phyloP scores from a whole-genome alignment of 2,329 filamentous ascomycete genomes.

The Coleophoma cylindrospora region DNA sequence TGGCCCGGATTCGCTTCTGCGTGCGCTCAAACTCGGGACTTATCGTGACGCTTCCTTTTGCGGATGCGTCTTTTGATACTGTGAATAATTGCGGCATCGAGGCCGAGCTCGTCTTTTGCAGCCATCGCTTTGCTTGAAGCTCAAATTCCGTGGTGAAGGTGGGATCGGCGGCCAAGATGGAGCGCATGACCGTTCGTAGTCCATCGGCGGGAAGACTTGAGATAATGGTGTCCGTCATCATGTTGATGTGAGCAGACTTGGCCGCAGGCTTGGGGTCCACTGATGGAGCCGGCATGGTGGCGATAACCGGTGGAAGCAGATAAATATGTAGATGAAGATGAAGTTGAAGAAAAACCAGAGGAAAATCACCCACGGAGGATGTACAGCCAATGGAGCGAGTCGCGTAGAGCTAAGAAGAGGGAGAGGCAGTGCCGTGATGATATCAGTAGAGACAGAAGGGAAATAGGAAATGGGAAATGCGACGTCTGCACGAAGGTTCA shows the following conservation, averaged over 20 bases:
- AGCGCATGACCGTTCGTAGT: conserved; percentile 32
- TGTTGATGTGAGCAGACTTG: conserved; percentile 36
- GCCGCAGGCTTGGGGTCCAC: conserved; percentile 3
- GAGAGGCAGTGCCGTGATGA: too few species aligned
- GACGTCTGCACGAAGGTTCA: too few species aligned
- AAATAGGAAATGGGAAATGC: too few species aligned
- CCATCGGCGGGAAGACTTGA: conserved; percentile 35
- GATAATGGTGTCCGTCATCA: conserved; percentile 41
- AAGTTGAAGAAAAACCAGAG: not conserved
- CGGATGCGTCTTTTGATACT: not conserved
- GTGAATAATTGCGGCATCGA: conserved; percentile 13
- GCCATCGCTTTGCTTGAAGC: conserved; percentile 23
- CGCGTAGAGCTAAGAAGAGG: too few species aligned
- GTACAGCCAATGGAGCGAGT: too few species aligned
- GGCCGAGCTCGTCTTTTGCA: conserved; percentile 16
- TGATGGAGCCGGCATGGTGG: not conserved
- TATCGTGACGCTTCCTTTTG: not conserved
- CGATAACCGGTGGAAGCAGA: not conserved
- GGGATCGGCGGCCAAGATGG: conserved; percentile 22
- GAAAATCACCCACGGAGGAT: too few species aligned
- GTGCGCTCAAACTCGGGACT: conserved; percentile 7
- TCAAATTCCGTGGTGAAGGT: conserved; percentile 29
- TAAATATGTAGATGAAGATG: not conserved
- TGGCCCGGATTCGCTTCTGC: conserved; percentile 22
- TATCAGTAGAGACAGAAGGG: too few species aligned